Evolutionary conservation across 345 rosid species (phyloP), one percentile per base, ranked within the genome.

Genomic region (Draba incana): DNA sequence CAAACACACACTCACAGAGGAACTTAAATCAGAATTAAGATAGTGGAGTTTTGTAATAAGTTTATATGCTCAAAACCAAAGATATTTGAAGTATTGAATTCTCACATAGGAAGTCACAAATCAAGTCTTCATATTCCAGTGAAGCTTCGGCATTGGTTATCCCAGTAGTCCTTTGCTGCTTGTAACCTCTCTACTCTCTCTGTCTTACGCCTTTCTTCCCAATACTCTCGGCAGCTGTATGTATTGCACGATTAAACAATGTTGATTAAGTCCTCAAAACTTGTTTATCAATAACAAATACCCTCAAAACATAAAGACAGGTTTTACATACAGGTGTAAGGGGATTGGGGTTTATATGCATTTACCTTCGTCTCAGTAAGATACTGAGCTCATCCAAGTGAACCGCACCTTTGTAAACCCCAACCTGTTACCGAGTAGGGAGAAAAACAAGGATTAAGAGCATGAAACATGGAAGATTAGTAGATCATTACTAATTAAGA

Each of bases 81-180:
- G 35, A 54, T 37, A 41, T 45, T 47, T 42, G 7, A 35, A 47
- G 15, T 4, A 38, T 1, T 11, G 6, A 1, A 4, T 16, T 44
- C 2, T 42, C 75, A 38, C 31, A 33, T 14, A 25, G 63, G 8
- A 47, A 49, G 25, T 12, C 65, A 64, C 28, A 37, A 35, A 51
- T 27, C 50, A 45, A 50, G 57, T 6, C 76, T 47, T 77, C 78
- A 88, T 41, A 84, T 71, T 11, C 96, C 95, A 28, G 79, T 43
- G 78, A 93, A 87, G 30, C 91, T 81, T 24, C 86, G 80, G 55
- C 92, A 87, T 70, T 87, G 90, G 14, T 52, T 62, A 60, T 94
- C 97, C 97, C 99, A 91, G 44, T 91, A 89, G 64, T 91, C 86
- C 76, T 87, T 91, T 20, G 84, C 86, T 66, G 84, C 92, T 35